phyloP scores from a whole-genome alignment of 352 stramenopile genomes.

The Pythium grandisporangium region DNA sequence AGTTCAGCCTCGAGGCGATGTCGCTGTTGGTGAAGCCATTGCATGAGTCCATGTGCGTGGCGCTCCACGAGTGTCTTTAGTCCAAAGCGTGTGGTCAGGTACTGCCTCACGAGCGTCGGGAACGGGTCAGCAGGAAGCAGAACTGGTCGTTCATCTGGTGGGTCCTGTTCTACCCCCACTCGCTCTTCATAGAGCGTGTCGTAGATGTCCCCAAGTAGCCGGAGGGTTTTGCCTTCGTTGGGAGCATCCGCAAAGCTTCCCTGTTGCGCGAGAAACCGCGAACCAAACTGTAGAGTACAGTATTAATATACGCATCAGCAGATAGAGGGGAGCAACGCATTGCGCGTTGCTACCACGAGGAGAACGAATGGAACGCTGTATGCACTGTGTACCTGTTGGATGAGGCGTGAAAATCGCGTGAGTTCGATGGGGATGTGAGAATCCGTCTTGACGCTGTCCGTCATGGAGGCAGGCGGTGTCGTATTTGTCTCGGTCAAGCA shows the following conservation, averaged over 20 bases:
- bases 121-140: slow-evolving; percentile 23
- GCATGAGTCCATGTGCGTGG: slow-evolving; percentile 44
- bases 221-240: slow-evolving; percentile 27
- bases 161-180: slow-evolving; percentile 7
- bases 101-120: slow-evolving; percentile 32
- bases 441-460: too few species aligned
- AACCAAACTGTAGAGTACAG: too few species aligned
- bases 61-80: slow-evolving; percentile 52
- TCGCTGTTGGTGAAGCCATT: slow-evolving; percentile 19
- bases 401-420: not conserved
- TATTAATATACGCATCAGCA: too few species aligned
- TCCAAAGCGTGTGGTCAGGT: slow-evolving; percentile 60
- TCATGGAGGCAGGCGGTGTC: too few species aligned
- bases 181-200: slow-evolving; percentile 35
- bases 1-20: slow-evolving; percentile 45
- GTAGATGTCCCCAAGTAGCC: slow-evolving; percentile 66
- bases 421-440: not conserved
- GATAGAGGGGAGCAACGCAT: too few species aligned
- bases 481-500: too few species aligned
- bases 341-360: too few species aligned
- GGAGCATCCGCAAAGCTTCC: too few species aligned
- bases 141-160: too few species aligned
- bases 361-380: too few species aligned
- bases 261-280: too few species aligned
- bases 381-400: not conserved